These are phyloP conservation scores for Globisporangium cederbergense DNA, from an alignment of 352 stramenopile genomes.

Conservation along the genomic window DNA sequence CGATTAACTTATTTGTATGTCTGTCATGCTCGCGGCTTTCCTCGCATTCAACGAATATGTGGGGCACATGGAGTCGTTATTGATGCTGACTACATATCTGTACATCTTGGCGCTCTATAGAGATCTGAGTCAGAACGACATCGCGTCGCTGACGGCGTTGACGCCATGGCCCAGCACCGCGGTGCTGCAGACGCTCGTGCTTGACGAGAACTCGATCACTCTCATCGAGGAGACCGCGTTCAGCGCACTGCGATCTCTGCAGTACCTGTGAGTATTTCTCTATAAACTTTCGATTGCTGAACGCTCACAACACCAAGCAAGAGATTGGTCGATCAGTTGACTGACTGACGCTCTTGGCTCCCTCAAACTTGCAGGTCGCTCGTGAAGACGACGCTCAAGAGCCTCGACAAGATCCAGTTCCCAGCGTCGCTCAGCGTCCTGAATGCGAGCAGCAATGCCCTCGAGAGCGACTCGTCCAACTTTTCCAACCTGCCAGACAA, in stretches of 20 bases:
- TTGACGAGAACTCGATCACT: conserved; percentile 48
- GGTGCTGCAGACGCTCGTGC: conserved; percentile 52
- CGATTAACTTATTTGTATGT: conserved; percentile 16
- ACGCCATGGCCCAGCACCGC: conserved; percentile 42
- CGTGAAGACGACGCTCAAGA: conserved; percentile 46
- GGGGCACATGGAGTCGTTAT: no score
- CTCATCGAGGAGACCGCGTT: conserved; percentile 40
- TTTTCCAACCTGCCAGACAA: conserved; percentile 42
- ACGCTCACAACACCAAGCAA: no score
- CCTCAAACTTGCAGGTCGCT: conserved; percentile 26
- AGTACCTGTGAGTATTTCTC: conserved; percentile 44
- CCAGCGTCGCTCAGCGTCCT: conserved; percentile 40
- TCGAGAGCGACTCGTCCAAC: conserved; percentile 41
- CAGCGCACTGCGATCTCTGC: conserved; percentile 34
- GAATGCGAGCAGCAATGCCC: conserved; percentile 51
- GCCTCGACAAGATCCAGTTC: conserved; percentile 35
- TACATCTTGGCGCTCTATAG: conserved; percentile 4
- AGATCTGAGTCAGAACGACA: conserved; percentile 42
- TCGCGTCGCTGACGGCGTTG: conserved; percentile 25
- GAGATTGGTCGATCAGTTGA: no score
- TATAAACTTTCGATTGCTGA: background rate
- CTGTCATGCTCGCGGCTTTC: background rate
- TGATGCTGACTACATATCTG: background rate
- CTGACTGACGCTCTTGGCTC: background rate
- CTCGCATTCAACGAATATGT: background rate